Base-by-base conservation (phyloP, 495 filamentous ascomycete species). In the Aspergillus egyptiacus region DNA sequence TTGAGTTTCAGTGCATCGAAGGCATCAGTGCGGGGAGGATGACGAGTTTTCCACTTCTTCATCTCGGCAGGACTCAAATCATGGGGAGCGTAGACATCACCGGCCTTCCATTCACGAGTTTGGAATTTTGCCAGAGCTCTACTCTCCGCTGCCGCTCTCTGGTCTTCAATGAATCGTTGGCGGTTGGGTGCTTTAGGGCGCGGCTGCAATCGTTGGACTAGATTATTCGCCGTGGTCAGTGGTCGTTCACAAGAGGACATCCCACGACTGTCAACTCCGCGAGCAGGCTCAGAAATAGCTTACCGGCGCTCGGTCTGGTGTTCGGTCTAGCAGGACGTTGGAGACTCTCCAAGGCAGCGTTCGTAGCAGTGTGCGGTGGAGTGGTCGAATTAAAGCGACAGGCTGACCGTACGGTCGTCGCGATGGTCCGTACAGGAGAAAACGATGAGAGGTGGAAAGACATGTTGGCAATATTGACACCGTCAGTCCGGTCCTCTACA, bases 1-100 rank as follows among this genome's bases (percentile, higher is more conserved):
- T 90, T 84, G 34, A 96, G 67, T 15, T 84, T 84, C 66, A 97
- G 64, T 22, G 81, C 65, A 67, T 96, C 90, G 57, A 97, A 82
- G 18, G 81, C 77, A 68, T 98, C 94, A 34, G 55, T 64, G 20
- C 58, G 56, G 41, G 75, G 76, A 46, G 61, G 65, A 45, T 64
- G 57, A 58, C 69, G 71, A 57, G 72, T 66, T 50, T 70, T 73
- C 74, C 80, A 85, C 68, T 86, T 88, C 64, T 63, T 69, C 80
- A 84, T 83, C 75, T 95, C 89, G 46, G 69, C 63, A 6, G 80
- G 69, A 48, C 77, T 83, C 44, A 98, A 68, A 73, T 98, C 93
- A 63, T 89, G 86, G 32, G 94, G 94, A 32, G 90, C 78, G 66
- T 96, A 96, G 37, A 94, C 73, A 64, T 96, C 90, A 60, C 93